A percentile compares a stretch with the other conserved stretches of the same genome.
phyloP scores from a whole-genome alignment of 768 basidiomycete species.

The Podaxis sp. region DNA sequence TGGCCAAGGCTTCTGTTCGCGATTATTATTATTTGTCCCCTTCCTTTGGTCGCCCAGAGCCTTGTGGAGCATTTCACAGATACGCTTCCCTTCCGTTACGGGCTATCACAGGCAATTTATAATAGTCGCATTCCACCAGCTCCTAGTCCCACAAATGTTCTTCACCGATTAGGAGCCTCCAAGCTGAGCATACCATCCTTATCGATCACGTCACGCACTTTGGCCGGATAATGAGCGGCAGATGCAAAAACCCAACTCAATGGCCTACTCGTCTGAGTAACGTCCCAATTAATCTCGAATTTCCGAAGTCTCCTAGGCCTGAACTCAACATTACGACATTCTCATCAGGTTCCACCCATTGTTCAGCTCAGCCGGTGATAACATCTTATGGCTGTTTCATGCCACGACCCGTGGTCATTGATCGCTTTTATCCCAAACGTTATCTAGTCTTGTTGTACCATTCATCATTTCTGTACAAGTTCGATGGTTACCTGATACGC shows the following conservation, averaged over 20 bases:
- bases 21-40: background rate
- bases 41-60: background rate
- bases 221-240: slow-evolving; percentile 9
- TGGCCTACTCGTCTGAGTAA: slow-evolving; percentile 2
- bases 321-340: slow-evolving; percentile 7
- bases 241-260: background rate
- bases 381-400: background rate
- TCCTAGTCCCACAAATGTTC: slow-evolving; percentile 12
- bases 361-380: slow-evolving; percentile 6
- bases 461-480: slow-evolving; percentile 2
- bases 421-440: slow-evolving; percentile 8
- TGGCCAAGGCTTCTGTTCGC: slow-evolving; percentile 13
- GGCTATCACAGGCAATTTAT: slow-evolving; percentile 14
- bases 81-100: slow-evolving; percentile 11
- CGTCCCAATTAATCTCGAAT: slow-evolving; percentile 4
- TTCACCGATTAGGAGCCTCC: slow-evolving; percentile 11
- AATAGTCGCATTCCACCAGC: slow-evolving; percentile 3
- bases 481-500: slow-evolving; percentile 9
- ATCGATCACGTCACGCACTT: slow-evolving; percentile 12
- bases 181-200: background rate
- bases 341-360: slow-evolving; percentile 11
- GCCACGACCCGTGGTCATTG: background rate
- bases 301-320: slow-evolving; percentile 11
- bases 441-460: slow-evolving; percentile 1
- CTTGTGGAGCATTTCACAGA: slow-evolving; percentile 6